phyloP scores from a whole-genome alignment of 768 basidiomycete species.

The Russula sp. region DNA sequence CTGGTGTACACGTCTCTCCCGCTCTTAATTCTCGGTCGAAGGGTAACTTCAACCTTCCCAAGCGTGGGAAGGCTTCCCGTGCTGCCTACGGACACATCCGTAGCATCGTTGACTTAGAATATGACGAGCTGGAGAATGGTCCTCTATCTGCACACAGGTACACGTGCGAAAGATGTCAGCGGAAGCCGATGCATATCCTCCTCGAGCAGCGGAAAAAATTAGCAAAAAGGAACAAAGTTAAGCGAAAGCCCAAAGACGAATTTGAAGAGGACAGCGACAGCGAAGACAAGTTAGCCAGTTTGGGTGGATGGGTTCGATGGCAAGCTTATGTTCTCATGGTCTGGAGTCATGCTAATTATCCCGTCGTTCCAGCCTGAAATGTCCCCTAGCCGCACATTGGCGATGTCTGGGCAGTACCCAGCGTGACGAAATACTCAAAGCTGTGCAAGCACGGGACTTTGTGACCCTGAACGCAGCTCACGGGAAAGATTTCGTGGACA shows the following conservation, averaged over 20 bases:
- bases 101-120: constrained; percentile 33
- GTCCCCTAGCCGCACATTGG: constrained; percentile 74
- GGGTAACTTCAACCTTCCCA: constrained; percentile 25
- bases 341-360: constrained; percentile 15
- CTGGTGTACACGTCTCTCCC: constrained; percentile 23
- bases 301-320: constrained; percentile 87
- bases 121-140: constrained; percentile 48
- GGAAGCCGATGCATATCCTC: constrained; percentile 48
- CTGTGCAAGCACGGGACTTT: constrained; percentile 47
- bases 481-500: constrained; percentile 9
- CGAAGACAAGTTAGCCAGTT: constrained; percentile 37
- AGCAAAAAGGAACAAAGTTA: constrained; percentile 34
- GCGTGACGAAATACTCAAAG: constrained; percentile 65
- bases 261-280: constrained; percentile 53
- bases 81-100: constrained; percentile 46
- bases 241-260: constrained; percentile 39
- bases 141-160: constrained; percentile 52
- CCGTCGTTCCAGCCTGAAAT: constrained; percentile 49
- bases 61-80: constrained; percentile 32
- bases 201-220: constrained; percentile 30
- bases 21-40: constrained; percentile 33
- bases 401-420: constrained; percentile 57
- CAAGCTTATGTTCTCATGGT: constrained; percentile 29
- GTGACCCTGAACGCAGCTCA: constrained; percentile 31
- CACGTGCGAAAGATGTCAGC: constrained; percentile 67